phyloP scores from a whole-genome alignment of 78 protist genomes.

The Salpingoeca rosetta region DNA sequence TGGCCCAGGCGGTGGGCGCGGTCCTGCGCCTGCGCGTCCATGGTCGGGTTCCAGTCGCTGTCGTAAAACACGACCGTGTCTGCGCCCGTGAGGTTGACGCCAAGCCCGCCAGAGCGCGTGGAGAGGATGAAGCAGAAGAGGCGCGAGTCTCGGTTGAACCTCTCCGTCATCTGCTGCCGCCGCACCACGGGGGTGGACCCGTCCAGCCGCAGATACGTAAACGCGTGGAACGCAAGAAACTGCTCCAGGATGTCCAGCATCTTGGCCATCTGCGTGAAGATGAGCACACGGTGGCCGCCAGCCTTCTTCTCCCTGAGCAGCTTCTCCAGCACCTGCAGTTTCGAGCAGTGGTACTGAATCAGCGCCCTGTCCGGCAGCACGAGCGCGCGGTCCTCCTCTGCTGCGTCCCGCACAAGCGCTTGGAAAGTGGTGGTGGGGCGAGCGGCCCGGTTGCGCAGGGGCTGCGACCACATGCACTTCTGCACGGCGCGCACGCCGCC shows the following conservation, averaged over 20 bases:
- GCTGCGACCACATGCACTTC: too few species aligned
- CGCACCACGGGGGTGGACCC: slow-evolving; percentile 79
- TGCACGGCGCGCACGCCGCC: too few species aligned
- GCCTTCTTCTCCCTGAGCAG: slow-evolving; percentile 53
- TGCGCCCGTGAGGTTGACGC: slow-evolving; percentile 93
- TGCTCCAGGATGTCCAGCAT: slow-evolving; percentile 88
- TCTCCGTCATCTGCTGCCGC: slow-evolving; percentile 73
- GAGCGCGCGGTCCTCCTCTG: too few species aligned
- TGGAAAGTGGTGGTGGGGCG: too few species aligned
- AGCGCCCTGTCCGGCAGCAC: slow-evolving; percentile 87
- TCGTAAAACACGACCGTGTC: slow-evolving; percentile 96
- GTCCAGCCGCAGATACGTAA: slow-evolving; percentile 84
- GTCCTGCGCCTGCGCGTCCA: slow-evolving; percentile 91
- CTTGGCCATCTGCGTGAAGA: slow-evolving; percentile 84
- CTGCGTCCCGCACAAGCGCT: too few species aligned
- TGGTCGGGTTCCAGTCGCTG: slow-evolving; percentile 93
- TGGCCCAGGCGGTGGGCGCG: slow-evolving; percentile 96
- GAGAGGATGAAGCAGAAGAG: slow-evolving; percentile 78
- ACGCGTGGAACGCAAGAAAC: slow-evolving; percentile 63
- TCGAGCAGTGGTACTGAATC: slow-evolving; percentile 90
- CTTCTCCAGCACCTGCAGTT: slow-evolving; percentile 64
- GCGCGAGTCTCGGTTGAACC: slow-evolving; percentile 63
- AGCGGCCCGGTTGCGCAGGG: too few species aligned
- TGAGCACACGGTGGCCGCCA: slow-evolving; percentile 59
- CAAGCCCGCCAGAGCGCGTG: slow-evolving; percentile 92